phyloP scores from a whole-genome alignment of 495 filamentous ascomycete genomes.

The Hypoxylon subgilvum region DNA sequence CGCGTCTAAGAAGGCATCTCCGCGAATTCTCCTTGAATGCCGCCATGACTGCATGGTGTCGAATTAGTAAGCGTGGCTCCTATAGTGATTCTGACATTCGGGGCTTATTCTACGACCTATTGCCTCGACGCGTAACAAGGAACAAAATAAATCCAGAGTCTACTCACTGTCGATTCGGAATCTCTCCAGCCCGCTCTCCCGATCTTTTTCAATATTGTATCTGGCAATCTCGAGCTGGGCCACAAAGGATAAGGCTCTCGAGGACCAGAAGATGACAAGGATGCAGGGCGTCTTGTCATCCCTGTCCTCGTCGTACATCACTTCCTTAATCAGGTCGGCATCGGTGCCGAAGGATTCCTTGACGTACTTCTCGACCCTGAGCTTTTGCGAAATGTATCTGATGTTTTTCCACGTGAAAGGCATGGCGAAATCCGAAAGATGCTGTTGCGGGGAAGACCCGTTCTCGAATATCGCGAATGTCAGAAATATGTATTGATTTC shows the following conservation, averaged over 20 bases:
- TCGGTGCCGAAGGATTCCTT: neutral
- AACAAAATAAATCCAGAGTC: no score
- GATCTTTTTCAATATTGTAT: slow-evolving; percentile 8
- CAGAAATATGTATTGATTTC: no score
- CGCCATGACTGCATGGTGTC: no score
- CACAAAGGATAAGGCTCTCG: neutral
- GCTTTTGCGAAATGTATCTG: slow-evolving; percentile 3
- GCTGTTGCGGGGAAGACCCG: no score
- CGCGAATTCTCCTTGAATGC: no score
- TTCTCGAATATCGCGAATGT: no score
- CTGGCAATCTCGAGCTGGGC: neutral
- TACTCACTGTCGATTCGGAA: slow-evolving; percentile 29
- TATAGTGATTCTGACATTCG: no score
- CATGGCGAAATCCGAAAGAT: no score
- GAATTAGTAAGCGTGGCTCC: no score
- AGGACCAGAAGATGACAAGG: slow-evolving; percentile 8
- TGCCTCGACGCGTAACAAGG: no score
- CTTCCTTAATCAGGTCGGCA: neutral
- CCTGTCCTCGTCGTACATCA: slow-evolving; percentile 18
- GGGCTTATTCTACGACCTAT: no score
- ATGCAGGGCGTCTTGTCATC: slow-evolving; percentile 26
- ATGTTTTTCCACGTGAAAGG: slow-evolving; percentile 12
- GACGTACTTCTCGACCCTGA: neutral
- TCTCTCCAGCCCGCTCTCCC: neutral
- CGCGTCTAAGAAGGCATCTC: no score